Evolutionary conservation across 1,284 basidiomycete genomes (phyloP).

Genomic region (Ceratobasidium papillatum): DNA sequence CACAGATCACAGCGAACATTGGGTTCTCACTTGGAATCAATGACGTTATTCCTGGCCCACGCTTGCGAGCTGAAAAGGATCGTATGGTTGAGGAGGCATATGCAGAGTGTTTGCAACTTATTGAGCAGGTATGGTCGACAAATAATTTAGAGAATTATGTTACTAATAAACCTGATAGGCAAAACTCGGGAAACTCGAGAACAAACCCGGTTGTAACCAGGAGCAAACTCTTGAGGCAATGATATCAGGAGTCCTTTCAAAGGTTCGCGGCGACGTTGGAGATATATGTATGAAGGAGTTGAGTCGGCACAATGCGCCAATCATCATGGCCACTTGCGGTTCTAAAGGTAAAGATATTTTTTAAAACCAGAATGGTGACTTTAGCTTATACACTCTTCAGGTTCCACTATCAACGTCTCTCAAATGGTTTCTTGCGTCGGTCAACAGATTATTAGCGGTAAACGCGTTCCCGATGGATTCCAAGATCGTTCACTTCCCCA

Average conservation of each 20-base stretch:
- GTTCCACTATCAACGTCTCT: constrained; percentile 98
- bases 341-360: constrained; percentile 80
- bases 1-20: constrained; percentile 75
- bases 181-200: constrained; percentile 92
- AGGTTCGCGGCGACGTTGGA: constrained; percentile 95
- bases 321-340: constrained; percentile 99
- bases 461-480: constrained; percentile 98
- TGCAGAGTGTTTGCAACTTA: constrained; percentile 85
- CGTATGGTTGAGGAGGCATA: constrained; percentile 90
- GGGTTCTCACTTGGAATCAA: constrained; percentile 99
- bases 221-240: constrained; percentile 96
- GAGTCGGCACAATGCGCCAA: constrained; percentile 93
- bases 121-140: constrained; percentile 61
- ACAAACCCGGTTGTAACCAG: constrained; percentile 95
- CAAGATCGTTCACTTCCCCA: constrained; percentile 99
- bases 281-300: constrained; percentile 99
- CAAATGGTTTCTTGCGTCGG: constrained; percentile 99
- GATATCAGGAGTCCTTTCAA: constrained; percentile 92
- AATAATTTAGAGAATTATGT: background rate
- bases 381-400: constrained; percentile 55
- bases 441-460: constrained; percentile 97
- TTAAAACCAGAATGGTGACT: background rate
- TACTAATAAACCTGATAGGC: constrained; percentile 56
- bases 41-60: constrained; percentile 95
- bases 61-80: constrained; percentile 84